Conservation (phyloP, 192 early-diverging fungal genomes). For the Coemansia brasiliensis region DNA sequence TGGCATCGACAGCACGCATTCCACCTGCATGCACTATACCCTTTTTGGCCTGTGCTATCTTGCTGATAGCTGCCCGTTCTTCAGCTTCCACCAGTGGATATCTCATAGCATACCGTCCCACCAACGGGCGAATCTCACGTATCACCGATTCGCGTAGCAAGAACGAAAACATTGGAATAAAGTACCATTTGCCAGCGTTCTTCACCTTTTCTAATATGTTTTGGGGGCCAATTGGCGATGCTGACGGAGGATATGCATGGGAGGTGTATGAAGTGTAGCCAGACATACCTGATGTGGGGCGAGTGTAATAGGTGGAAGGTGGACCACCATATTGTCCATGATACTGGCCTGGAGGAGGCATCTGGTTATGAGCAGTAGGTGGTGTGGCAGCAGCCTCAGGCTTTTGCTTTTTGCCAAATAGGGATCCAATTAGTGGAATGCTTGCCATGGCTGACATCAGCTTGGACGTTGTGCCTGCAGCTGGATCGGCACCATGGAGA, state of each 20-base stretch:
- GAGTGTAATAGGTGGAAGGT: slow-evolving; percentile 14
- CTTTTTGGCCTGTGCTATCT: slow-evolving; percentile 7
- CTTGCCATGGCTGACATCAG: slow-evolving; percentile 38
- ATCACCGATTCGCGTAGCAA: slow-evolving; percentile 24
- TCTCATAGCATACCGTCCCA: slow-evolving; percentile 40
- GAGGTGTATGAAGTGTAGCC: slow-evolving; percentile 21
- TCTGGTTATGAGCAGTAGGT: too few species aligned
- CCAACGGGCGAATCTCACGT: slow-evolving; percentile 21
- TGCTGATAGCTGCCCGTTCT: slow-evolving; percentile 18
- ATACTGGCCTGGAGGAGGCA: slow-evolving; percentile 2
- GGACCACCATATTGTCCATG: slow-evolving; percentile 6
- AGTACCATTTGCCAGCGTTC: slow-evolving; percentile 23
- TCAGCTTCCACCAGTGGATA: slow-evolving; percentile 49
- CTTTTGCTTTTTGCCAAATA: slow-evolving; percentile 35
- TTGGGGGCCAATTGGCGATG: background rate
- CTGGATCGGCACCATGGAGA: background rate
- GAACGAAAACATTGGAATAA: slow-evolving; percentile 21
- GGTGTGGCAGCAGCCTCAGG: background rate
- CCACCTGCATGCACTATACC: slow-evolving; percentile 27
- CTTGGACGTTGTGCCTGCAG: slow-evolving; percentile 18
- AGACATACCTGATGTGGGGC: slow-evolving; percentile 9
- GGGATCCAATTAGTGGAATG: slow-evolving; percentile 40
- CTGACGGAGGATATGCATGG: slow-evolving; percentile 7
- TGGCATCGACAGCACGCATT: slow-evolving; percentile 26
- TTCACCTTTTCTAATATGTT: slow-evolving; percentile 19